Base-by-base conservation (phyloP, 768 basidiomycete genomes). In the Hygrophoropsis aurantiaca region DNA sequence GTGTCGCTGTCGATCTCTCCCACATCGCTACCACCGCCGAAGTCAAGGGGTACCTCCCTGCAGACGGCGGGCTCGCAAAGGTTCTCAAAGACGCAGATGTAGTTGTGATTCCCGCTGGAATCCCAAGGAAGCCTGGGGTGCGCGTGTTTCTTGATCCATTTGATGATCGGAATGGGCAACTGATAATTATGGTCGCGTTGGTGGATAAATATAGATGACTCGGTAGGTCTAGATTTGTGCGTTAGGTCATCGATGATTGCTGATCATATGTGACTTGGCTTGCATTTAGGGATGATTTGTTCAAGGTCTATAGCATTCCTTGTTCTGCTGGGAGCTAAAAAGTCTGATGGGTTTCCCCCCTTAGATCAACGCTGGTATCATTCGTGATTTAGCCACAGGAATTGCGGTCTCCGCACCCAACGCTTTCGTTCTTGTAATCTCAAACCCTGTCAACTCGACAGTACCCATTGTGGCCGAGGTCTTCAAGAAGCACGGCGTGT, bases 401-500 rank as follows among this genome's bases (percentile, higher is more conserved):
- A 90, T 94, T 58, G 94, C 95, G 13, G 83, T 79, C 13, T 64
- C 71, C 40, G 81, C 82, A 35, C 95, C 95, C 50, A 94, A 93
- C 62, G 97, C 97, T 18, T 87, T 88, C 59, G 82, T 98, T 37
- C 82, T 94, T 40, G 94, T 99, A 56, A 98, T 99, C 69, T 95
- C 97, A 58, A 99, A 99, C 77, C 97, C 97, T 25, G 95, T 99
- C 65, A 98, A 99, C 81, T 97, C 95, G 35, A 97, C 97, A 32
- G 95, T 98, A 32, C 97, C 97, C 40, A 91, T 99, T 61, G 92
- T 93, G 38, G 92, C 83, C 13, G 95, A 98, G 69, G 87, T 95
- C 30, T 82, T 94, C 75, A 99, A 95, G 82, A 86, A 91, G 69
- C 80, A 87, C 54, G 85, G 84, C 37, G 87, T 91, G 23, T 98